Conservation (phyloP, 83 land plant species). For the Picea mariana region DNA sequence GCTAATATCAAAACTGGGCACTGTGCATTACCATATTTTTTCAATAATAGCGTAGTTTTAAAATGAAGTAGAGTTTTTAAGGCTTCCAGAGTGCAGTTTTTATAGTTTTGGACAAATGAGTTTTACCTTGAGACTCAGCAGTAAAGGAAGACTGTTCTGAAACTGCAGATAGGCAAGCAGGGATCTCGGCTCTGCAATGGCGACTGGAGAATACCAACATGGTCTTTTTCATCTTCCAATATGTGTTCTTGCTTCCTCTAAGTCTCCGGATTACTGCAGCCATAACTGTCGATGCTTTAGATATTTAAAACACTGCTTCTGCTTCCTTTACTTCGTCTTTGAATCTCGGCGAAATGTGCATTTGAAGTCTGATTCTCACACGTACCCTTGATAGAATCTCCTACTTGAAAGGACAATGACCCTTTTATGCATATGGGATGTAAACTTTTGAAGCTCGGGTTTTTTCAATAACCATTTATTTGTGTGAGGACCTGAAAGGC, state of each 20-base stretch:
- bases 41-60: not conserved
- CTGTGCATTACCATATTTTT: not conserved
- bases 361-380: not conserved
- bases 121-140: constrained; percentile 1
- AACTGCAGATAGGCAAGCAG: not conserved
- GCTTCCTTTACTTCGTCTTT: not conserved
- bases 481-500: too few species aligned
- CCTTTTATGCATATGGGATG: too few species aligned
- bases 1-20: not conserved
- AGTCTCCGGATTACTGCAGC: not conserved
- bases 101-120: not conserved
- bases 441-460: too few species aligned
- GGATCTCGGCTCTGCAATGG: not conserved
- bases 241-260: not conserved
- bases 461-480: too few species aligned
- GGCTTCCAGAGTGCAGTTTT: too few species aligned
- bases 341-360: not conserved
- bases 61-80: not conserved
- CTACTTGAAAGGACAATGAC: too few species aligned
- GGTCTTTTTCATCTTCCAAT: not conserved
- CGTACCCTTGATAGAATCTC: too few species aligned
- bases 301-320: not conserved
- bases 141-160: not conserved
- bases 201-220: not conserved
- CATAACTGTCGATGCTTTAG: not conserved